A percentile compares a stretch with the other conserved stretches of the same genome.
Evolutionary conservation across 164 flowering plant species (phyloP).

Genomic region (Vitis rupestris): DNA sequence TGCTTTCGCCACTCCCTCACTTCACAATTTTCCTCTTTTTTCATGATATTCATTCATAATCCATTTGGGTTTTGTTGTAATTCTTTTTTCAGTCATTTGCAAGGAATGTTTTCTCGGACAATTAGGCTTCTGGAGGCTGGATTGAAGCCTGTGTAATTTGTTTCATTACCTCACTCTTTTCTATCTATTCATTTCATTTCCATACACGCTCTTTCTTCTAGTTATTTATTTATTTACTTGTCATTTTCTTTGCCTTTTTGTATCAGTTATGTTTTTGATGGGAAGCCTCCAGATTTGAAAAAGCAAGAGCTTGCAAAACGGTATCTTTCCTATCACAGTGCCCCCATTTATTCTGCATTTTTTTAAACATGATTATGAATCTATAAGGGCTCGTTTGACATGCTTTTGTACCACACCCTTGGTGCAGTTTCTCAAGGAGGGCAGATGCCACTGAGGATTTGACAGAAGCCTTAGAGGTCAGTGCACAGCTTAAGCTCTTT

Average conservation of each 20-base stretch:
- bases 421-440: slow-evolving; percentile 69
- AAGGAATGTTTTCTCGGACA: slow-evolving; percentile 91
- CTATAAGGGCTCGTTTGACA: not conserved
- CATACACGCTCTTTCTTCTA: not conserved
- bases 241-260: not conserved
- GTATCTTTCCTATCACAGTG: slow-evolving; percentile 26
- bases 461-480: slow-evolving; percentile 72
- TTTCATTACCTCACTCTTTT: slow-evolving; percentile 1
- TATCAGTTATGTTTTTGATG: slow-evolving; percentile 92
- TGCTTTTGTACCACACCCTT: not conserved
- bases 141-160: slow-evolving; percentile 83
- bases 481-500: not conserved
- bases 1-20: slow-evolving; percentile 10
- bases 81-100: slow-evolving; percentile 68
- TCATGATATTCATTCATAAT: not conserved
- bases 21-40: not conserved
- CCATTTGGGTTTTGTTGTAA: not conserved
- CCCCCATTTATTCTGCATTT: not conserved
- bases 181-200: not conserved
- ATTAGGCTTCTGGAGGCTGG: slow-evolving; percentile 95
- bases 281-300: slow-evolving; percentile 90
- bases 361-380: not conserved
- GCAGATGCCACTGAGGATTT: slow-evolving; percentile 85
- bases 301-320: slow-evolving; percentile 90
- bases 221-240: not conserved